Evolutionary conservation across 306 rosid genomes (phyloP).

Genomic region (Spatholobus suberectus): DNA sequence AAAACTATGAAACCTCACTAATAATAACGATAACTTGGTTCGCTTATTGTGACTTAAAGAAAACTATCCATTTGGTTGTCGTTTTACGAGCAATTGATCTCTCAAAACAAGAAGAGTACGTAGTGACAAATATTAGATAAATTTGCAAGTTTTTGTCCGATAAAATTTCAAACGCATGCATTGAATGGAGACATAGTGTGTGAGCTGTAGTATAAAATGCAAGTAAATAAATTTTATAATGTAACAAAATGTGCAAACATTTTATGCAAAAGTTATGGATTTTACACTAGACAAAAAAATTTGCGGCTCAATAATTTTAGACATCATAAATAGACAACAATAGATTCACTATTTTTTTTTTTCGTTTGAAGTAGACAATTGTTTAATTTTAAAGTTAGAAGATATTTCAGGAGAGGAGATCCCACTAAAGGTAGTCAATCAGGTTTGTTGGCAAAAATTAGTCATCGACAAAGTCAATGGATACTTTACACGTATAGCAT

Average conservation of each 20-base stretch:
- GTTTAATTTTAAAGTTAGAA: background rate
- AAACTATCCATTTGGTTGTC: constrained; percentile 12
- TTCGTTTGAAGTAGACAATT: background rate
- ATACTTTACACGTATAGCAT: too few relatives aligned
- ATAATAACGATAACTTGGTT: background rate
- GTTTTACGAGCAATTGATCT: background rate
- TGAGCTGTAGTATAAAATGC: constrained; percentile 4
- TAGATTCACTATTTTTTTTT: background rate
- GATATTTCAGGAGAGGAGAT: too few relatives aligned
- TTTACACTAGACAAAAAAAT: background rate
- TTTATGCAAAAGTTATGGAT: background rate
- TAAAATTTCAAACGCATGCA: constrained; percentile 28
- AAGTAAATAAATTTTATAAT: background rate
- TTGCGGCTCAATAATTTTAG: background rate
- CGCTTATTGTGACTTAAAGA: constrained; percentile 30
- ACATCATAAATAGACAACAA: too few relatives aligned
- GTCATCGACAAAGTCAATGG: too few relatives aligned
- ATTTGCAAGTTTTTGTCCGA: constrained; percentile 25
- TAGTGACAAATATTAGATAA: constrained; percentile 36
- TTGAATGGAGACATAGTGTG: constrained; percentile 34
- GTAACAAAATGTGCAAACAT: background rate
- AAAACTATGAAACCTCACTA: too few relatives aligned
- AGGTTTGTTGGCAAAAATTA: too few relatives aligned
- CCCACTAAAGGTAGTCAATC: too few relatives aligned
- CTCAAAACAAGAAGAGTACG: background rate